Percentiles rank a stretch among this genome's conserved stretches.
phyloP scores from a whole-genome alignment of 2,329 filamentous ascomycete genomes.

The Epichloe festucae region DNA sequence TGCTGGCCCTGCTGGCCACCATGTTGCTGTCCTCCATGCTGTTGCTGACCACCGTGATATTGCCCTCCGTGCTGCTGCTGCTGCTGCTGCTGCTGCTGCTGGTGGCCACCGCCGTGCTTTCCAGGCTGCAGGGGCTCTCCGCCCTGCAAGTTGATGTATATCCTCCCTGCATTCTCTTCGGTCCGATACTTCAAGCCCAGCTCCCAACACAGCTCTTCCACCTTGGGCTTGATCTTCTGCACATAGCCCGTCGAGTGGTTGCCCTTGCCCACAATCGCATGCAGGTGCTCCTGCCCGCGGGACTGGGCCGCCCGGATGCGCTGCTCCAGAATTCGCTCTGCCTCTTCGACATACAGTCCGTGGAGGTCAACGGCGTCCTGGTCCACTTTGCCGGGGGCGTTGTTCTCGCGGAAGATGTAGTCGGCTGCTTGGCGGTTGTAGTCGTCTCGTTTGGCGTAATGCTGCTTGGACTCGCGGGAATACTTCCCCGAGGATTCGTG shows the following conservation, averaged over 20 bases:
- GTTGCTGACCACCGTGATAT: slow-evolving; percentile 29
- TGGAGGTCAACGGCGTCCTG: slow-evolving; percentile 86
- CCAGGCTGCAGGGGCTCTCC: slow-evolving; percentile 42
- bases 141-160: slow-evolving; percentile 77
- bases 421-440: slow-evolving; percentile 88
- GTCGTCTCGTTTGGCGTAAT: slow-evolving; percentile 71
- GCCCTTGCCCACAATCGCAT: slow-evolving; percentile 93
- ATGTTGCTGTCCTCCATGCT: slow-evolving; percentile 14
- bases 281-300: slow-evolving; percentile 67
- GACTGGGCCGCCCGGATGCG: slow-evolving; percentile 67
- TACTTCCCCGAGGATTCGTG: slow-evolving; percentile 72
- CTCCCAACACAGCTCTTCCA: slow-evolving; percentile 76
- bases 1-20: slow-evolving; percentile 30
- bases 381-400: slow-evolving; percentile 59
- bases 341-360: slow-evolving; percentile 89
- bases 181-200: slow-evolving; percentile 71
- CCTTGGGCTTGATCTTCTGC: slow-evolving; percentile 90
- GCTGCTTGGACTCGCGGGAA: slow-evolving; percentile 71
- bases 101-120: slow-evolving; percentile 19
- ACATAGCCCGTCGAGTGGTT: slow-evolving; percentile 74
- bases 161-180: slow-evolving; percentile 79
- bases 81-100: slow-evolving; percentile 17
- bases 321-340: slow-evolving; percentile 77
- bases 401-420: slow-evolving; percentile 93
- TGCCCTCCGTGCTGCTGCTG: slow-evolving; percentile 20